Evolutionary conservation across 2,329 filamentous ascomycete genomes (phyloP).

Genomic region (Colletotrichum shisoi): DNA sequence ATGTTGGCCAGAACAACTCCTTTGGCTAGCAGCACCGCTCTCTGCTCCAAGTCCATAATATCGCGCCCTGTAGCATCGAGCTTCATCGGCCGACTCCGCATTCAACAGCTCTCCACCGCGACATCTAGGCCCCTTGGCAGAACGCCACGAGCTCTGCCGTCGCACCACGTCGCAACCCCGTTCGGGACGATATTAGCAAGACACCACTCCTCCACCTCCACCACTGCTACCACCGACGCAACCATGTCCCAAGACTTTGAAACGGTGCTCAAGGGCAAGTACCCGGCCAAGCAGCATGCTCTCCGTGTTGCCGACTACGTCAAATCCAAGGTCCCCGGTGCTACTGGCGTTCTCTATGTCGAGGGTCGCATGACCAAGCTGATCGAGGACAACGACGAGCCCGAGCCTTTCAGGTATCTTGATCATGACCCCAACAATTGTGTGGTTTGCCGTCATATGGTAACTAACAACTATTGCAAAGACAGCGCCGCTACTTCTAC

Average conservation of each 20-base stretch:
- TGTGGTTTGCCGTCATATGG: too few relatives aligned
- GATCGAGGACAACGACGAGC: conserved; percentile 88
- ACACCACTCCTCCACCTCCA: conserved; percentile 17
- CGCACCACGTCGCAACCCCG: conserved; percentile 4
- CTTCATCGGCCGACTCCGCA: conserved; percentile 15
- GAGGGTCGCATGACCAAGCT: conserved; percentile 83
- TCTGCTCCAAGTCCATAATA: conserved; percentile 2
- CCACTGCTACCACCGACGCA: neutral
- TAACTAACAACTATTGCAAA: conserved; percentile 47
- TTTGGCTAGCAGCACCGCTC: conserved; percentile 14
- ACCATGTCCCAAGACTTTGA: conserved; percentile 53
- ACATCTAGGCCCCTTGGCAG: conserved; percentile 21
- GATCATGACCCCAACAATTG: too few relatives aligned
- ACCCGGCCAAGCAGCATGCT: conserved; percentile 88
- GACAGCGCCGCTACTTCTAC: conserved; percentile 92
- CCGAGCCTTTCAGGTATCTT: conserved; percentile 76
- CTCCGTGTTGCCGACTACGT: conserved; percentile 83
- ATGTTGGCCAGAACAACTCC: conserved; percentile 35
- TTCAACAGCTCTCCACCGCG: neutral
- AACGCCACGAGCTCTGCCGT: neutral
- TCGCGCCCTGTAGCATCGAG: neutral
- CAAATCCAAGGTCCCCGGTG: conserved; percentile 68
- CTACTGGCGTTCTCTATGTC: conserved; percentile 80
- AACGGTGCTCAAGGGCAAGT: conserved; percentile 67
- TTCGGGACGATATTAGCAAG: neutral